Evolutionary conservation across 768 basidiomycete genomes (phyloP).

Genomic region (Suillus plorans): DNA sequence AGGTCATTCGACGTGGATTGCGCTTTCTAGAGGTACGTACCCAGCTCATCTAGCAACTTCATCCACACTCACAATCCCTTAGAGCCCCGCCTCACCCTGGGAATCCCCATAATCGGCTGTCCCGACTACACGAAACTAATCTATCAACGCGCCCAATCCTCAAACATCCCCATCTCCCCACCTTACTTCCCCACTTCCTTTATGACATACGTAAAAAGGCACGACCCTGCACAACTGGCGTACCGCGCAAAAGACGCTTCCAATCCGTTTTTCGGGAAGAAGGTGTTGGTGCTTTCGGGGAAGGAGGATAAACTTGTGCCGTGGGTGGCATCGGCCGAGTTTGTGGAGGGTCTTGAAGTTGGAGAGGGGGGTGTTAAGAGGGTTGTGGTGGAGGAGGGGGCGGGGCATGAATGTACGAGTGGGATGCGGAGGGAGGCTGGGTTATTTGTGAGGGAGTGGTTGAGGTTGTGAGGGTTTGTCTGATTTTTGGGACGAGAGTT

Average conservation of each 20-base stretch:
- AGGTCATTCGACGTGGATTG: conserved; percentile 81
- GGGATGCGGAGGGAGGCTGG: conserved; percentile 56
- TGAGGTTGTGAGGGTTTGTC: conserved; percentile 5
- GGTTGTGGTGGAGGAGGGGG: conserved; percentile 50
- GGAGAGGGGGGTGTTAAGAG: conserved; percentile 55
- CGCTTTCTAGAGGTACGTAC: conserved; percentile 45
- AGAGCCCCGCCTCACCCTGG: conserved; percentile 48
- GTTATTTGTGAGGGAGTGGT: conserved; percentile 26
- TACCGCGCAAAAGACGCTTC: conserved; percentile 35
- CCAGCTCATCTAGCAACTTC: background rate
- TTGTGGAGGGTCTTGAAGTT: conserved; percentile 55
- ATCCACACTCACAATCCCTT: background rate
- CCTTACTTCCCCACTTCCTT: conserved; percentile 61
- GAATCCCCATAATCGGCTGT: conserved; percentile 63
- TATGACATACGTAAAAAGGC: conserved; percentile 41
- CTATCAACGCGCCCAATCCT: conserved; percentile 48
- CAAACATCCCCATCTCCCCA: conserved; percentile 42
- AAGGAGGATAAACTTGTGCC: conserved; percentile 66
- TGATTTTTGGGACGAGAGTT: background rate
- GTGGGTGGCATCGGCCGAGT: conserved; percentile 52
- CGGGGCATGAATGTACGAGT: conserved; percentile 62
- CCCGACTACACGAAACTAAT: conserved; percentile 66
- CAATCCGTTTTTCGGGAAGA: conserved; percentile 71
- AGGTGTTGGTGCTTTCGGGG: conserved; percentile 72
- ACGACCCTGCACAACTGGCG: conserved; percentile 47